Evolutionary conservation across 805 yeast genomes (phyloP).

Genomic region (Pichia rugopelliculosa): DNA sequence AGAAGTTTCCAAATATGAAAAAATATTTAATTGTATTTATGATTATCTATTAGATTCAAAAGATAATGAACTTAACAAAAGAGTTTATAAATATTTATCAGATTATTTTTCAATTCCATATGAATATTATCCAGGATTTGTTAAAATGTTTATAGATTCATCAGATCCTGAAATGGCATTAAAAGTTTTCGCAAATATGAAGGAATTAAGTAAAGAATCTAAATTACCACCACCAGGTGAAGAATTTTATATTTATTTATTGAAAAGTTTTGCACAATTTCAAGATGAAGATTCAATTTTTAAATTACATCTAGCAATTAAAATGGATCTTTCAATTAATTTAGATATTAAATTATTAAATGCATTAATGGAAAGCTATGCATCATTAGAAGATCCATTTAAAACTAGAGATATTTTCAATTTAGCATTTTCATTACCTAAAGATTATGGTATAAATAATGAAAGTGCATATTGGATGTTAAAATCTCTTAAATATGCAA

Average conservation of each 20-base stretch:
- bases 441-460: slow-evolving; percentile 46
- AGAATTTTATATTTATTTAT: slow-evolving; percentile 53
- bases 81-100: slow-evolving; percentile 49
- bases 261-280: slow-evolving; percentile 52
- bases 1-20: slow-evolving; percentile 13
- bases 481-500: slow-evolving; percentile 47
- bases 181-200: slow-evolving; percentile 52
- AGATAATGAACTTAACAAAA: slow-evolving; percentile 41
- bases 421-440: slow-evolving; percentile 47
- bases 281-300: slow-evolving; percentile 58
- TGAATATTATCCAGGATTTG: slow-evolving; percentile 50
- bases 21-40: slow-evolving; percentile 15
- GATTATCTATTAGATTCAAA: slow-evolving; percentile 5
- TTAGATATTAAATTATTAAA: slow-evolving; percentile 55
- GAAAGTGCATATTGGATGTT: slow-evolving; percentile 63
- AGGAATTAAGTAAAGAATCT: slow-evolving; percentile 45
- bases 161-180: slow-evolving; percentile 57
- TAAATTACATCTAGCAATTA: slow-evolving; percentile 54
- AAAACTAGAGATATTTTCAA: slow-evolving; percentile 55
- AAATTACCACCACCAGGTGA: slow-evolving; percentile 44
- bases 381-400: slow-evolving; percentile 47
- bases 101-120: slow-evolving; percentile 50
- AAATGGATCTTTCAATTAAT: slow-evolving; percentile 52
- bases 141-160: slow-evolving; percentile 47
- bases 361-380: slow-evolving; percentile 55